Base-by-base conservation (phyloP, 257 asterid genomes). In the Asclepias syriaca region DNA sequence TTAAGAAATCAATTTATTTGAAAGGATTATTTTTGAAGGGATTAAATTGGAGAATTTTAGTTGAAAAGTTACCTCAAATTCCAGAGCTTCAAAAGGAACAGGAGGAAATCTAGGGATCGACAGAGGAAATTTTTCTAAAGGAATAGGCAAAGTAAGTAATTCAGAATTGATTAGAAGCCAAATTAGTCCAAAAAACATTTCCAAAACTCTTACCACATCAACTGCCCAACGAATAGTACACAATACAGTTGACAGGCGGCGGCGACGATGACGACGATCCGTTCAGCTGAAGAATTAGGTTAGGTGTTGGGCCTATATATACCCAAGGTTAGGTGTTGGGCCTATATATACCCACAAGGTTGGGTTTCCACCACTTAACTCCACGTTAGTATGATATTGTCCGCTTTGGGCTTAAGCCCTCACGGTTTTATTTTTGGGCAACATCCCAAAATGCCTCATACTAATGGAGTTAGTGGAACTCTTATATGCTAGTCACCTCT, bases 191-290 rank as follows among this genome's bases (percentile, higher is more conserved):
- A 58, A 88, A 86, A 6, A 87, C 74, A 83, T 53, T 53, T 14
- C 87, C 86, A 11, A 84, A 82, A 0, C 66, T 29, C 77, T 76
- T 80, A 22, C 92, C 0, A 86, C 90, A 66, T 90, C 91, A 45
- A 90, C 87, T 13, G 88, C 95, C 96, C 96, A 90, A 85, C 0
- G 92, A 69, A 82, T 88, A 95, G 24, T 90, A 76, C 9, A 76
- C 29, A 14, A 61, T 61, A 5, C 69, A 74, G 12, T 61, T 69
- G 6, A 70, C 72, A 24, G 24, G 53, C 10, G 48, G 48, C 10
- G 48, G 7, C 1, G 46, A 40, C 1, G 46, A 40, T 6, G 46
- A 40, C 1, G 46, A 43, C 1, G 48, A 43, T 7, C 54, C 43
- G 16, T 29, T 60, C 8, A 76, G 75, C 18, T 64, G 65, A 70